Base-by-base conservation (phyloP, 805 yeast species). In the Pichia nanzhaoensis region DNA sequence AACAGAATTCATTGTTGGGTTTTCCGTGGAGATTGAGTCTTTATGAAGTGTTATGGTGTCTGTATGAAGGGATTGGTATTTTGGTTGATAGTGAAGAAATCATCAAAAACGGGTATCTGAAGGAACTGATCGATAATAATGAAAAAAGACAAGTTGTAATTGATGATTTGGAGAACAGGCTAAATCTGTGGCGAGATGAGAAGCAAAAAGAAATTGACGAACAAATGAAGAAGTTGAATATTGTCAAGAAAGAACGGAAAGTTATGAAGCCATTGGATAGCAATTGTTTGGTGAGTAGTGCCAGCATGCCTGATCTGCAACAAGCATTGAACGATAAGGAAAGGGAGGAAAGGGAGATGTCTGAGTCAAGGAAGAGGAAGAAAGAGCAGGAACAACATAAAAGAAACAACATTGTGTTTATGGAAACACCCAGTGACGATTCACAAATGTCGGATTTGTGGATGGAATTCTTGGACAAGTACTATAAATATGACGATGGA, bases 1-100 rank as follows among this genome's bases (percentile, higher is more conserved):
- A 93, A 60, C 99, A 91, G 57, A 89, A 88, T 56, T 70, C 81
- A n/a, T 84, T 90, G 55, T 67, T 87, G 34, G 95, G 96, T 0
- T 64, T 90, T 2, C 99, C 99, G 0, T 62, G 93, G 41, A 77
- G 79, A 55, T 66, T 91, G 37, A 71, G 78, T 64, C 62, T 77
- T 0, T 95, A 86, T 61, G 98, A 91, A 55, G 78, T 81, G 0
- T 50, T 78, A 10, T 85, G 85, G 78, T 66, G 89, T 24, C 68
- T 82, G 8, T 64, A 66, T 4, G 35, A 43, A 5, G 46, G 42
- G 1, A 51, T 52, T 37, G 47, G 50, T 2, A 39, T 38, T n/a
- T 28, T 59, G 4, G 46, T 52, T 2, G 51, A 56, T 21, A 27
- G 28, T 14, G 40, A 37, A 6, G 34, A 39, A 8, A 8, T 33